phyloP scores from a whole-genome alignment of 352 stramenopile species.

The Pythium apleroticum region DNA sequence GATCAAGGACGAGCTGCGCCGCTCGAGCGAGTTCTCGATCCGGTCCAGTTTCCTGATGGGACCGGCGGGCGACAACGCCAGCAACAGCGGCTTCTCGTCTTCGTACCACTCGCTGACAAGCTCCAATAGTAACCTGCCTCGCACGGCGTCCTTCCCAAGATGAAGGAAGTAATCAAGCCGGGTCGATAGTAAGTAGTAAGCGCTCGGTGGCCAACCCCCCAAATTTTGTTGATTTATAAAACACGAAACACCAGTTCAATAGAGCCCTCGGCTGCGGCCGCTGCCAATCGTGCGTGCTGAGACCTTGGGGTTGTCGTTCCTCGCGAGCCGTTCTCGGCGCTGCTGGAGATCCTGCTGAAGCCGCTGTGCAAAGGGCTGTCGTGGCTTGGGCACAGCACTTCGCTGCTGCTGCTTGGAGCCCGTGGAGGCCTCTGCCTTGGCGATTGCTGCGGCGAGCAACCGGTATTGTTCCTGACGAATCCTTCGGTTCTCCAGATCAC shows the following conservation, averaged over 20 bases:
- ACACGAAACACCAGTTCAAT: constrained; percentile 1
- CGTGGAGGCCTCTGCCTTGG: constrained; percentile 13
- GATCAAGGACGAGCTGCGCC: constrained; percentile 32
- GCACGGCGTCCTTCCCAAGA: constrained; percentile 17
- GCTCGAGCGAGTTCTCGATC: constrained; percentile 28
- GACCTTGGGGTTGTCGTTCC: constrained; percentile 3
- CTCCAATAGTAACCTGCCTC: constrained; percentile 3
- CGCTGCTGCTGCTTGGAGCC: background rate
- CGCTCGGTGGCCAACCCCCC: background rate
- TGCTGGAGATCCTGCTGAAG: constrained; percentile 47
- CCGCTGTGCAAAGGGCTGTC: constrained; percentile 41
- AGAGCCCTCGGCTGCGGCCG: constrained; percentile 13
- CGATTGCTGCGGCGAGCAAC: constrained; percentile 16
- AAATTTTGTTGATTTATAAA: constrained; percentile 24
- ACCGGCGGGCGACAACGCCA: constrained; percentile 2
- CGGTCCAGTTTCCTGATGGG: constrained; percentile 19
- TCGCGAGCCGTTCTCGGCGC: constrained; percentile 26
- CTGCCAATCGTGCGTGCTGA: no score
- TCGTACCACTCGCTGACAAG: background rate
- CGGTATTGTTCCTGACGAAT: constrained; percentile 39
- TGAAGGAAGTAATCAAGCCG: background rate
- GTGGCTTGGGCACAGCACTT: constrained; percentile 1
- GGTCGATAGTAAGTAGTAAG: constrained; percentile 11
- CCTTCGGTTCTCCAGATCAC: constrained; percentile 50
- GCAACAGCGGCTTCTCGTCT: constrained; percentile 4